These are phyloP conservation scores for Gynostemma pentaphyllum DNA, from an alignment of 306 rosid genomes.

Conservation along the genomic window DNA sequence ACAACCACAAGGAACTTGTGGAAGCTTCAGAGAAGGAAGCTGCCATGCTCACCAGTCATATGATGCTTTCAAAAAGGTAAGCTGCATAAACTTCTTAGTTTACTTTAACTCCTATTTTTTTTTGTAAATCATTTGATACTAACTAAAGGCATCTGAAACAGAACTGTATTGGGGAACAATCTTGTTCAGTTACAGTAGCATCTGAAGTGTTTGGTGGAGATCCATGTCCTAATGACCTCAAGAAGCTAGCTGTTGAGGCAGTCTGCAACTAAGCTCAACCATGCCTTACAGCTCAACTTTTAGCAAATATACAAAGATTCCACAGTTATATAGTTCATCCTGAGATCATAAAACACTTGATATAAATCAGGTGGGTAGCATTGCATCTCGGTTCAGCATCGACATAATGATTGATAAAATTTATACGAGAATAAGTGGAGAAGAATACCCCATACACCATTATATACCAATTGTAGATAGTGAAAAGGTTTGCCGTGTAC, in stretches of 20 bases:
- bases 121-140: neutral
- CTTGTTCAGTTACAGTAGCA: constrained; percentile 38
- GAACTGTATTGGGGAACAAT: constrained; percentile 50
- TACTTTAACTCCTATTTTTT: too few species aligned
- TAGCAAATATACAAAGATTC: neutral
- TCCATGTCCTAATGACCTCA: constrained; percentile 40
- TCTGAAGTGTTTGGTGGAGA: constrained; percentile 52
- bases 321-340: constrained; percentile 1
- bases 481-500: constrained; percentile 30
- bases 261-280: constrained; percentile 33
- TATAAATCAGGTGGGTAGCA: neutral
- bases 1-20: constrained; percentile 45
- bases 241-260: constrained; percentile 48
- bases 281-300: constrained; percentile 11
- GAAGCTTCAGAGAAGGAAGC: constrained; percentile 35
- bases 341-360: neutral
- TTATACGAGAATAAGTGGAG: constrained; percentile 7
- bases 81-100: neutral
- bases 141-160: constrained; percentile 15
- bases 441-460: constrained; percentile 8
- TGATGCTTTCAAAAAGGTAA: constrained; percentile 50
- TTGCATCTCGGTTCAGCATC: neutral
- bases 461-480: constrained; percentile 29
- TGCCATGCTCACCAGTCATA: constrained; percentile 52
- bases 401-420: neutral